Conservation (phyloP, 176 grass and related monocot species). For the Juncus effusus region DNA sequence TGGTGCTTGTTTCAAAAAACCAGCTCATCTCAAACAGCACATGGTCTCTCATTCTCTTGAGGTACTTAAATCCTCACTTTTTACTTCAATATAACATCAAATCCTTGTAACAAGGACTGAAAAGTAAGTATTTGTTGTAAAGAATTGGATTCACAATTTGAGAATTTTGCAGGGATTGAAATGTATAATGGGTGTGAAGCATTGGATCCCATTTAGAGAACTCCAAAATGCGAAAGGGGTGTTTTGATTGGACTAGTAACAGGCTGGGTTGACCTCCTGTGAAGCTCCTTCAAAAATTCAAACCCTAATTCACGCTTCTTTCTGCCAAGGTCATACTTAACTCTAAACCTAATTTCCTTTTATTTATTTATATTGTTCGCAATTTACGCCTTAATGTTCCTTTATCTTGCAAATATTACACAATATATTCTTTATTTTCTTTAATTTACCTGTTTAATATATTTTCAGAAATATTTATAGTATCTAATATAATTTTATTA, state of each 20-base stretch:
- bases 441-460: not conserved
- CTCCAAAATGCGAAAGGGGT: slow-evolving; percentile 84
- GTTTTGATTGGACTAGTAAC: slow-evolving; percentile 92
- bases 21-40: slow-evolving; percentile 29
- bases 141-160: no score
- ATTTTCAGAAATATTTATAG: slow-evolving; percentile 9
- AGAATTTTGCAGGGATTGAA: not conserved
- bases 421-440: not conserved
- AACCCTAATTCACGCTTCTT: slow-evolving; percentile 23
- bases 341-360: not conserved
- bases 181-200: slow-evolving; percentile 52
- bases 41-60: slow-evolving; percentile 16
- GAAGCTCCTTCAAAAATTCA: slow-evolving; percentile 87
- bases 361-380: slow-evolving; percentile 1
- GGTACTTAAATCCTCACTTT: not conserved
- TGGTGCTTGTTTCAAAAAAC: slow-evolving; percentile 26
- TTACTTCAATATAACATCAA: not conserved
- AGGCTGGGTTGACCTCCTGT: slow-evolving; percentile 93
- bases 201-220: slow-evolving; percentile 91
- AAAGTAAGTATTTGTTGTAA: no score
- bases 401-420: not conserved
- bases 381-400: not conserved
- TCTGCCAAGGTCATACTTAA: slow-evolving; percentile 20
- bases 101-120: not conserved
- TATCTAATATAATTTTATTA: slow-evolving; percentile 20